phyloP scores from a whole-genome alignment of 371 early-diverging fungal species.

The Basidiobolus meristosporus region DNA sequence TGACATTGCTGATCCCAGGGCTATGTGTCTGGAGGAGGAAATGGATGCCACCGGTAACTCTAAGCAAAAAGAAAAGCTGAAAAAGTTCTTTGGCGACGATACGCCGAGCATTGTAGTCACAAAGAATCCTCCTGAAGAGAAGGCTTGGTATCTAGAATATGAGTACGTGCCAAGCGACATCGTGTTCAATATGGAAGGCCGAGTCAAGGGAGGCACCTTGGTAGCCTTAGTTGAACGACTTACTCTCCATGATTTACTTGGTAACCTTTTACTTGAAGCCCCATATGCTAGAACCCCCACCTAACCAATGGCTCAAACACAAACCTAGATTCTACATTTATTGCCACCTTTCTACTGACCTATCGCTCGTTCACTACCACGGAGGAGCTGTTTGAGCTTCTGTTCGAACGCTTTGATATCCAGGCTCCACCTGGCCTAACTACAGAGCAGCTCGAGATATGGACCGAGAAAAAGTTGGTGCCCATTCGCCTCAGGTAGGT shows the following conservation, averaged over 20 bases:
- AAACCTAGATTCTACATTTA: constrained; percentile 29
- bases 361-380: constrained; percentile 75
- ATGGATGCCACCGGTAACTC: constrained; percentile 2
- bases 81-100: constrained; percentile 46
- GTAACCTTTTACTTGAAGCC: too few relatives aligned
- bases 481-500: constrained; percentile 65
- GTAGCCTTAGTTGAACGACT: constrained; percentile 64
- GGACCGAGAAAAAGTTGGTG: constrained; percentile 72
- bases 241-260: constrained; percentile 67
- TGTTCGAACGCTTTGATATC: constrained; percentile 53
- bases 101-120: constrained; percentile 5
- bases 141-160: constrained; percentile 47
- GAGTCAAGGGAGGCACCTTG: constrained; percentile 79
- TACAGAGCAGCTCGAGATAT: constrained; percentile 40
- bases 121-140: constrained; percentile 5
- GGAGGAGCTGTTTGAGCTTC: constrained; percentile 40
- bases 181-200: constrained; percentile 62
- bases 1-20: not conserved
- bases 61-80: constrained; percentile 17
- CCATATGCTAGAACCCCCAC: too few relatives aligned
- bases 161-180: constrained; percentile 55
- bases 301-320: too few relatives aligned
- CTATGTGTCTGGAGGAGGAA: not conserved
- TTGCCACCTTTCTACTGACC: constrained; percentile 69
- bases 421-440: constrained; percentile 45